phyloP scores from a whole-genome alignment of 2,329 filamentous ascomycete species.

The Ustilaginoidea virens region DNA sequence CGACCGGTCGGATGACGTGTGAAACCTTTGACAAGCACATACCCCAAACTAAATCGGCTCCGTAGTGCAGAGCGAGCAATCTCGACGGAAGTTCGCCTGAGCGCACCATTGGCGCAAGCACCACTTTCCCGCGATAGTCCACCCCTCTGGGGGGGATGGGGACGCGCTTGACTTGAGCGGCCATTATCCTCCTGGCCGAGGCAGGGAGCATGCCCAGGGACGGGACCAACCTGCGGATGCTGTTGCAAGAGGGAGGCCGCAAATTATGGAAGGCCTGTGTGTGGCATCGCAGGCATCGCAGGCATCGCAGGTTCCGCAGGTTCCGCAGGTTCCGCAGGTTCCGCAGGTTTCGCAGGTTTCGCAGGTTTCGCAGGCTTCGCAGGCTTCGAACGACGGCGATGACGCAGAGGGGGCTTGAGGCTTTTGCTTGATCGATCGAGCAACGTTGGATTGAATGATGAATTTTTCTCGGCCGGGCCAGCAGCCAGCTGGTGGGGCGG shows the following conservation, averaged over 20 bases:
- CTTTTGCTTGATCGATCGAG: no score
- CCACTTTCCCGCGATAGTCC: slow-evolving; percentile 85
- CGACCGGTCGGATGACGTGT: no score
- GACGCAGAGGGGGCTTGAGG: no score
- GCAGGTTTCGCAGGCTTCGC: no score
- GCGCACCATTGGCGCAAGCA: slow-evolving; percentile 94
- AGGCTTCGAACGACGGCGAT: no score
- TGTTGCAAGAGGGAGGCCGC: neutral
- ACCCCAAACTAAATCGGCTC: slow-evolving; percentile 95
- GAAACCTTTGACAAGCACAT: slow-evolving; percentile 14
- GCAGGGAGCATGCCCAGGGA: slow-evolving; percentile 15
- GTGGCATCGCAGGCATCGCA: no score
- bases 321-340: no score
- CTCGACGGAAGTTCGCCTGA: slow-evolving; percentile 91
- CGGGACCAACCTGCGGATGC: slow-evolving; percentile 7
- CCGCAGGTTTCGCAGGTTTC: no score
- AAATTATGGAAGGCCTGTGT: neutral
- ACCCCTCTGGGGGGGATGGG: slow-evolving; percentile 79
- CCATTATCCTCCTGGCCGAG: slow-evolving; percentile 38
- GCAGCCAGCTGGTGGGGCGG: no score
- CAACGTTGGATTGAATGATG: no score
- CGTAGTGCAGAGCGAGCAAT: slow-evolving; percentile 80
- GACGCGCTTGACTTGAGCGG: slow-evolving; percentile 46
- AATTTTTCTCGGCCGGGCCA: no score
- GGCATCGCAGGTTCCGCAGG: no score